phyloP scores from a whole-genome alignment of 83 land plant genomes.

The Diphasiastrum complanatum region DNA sequence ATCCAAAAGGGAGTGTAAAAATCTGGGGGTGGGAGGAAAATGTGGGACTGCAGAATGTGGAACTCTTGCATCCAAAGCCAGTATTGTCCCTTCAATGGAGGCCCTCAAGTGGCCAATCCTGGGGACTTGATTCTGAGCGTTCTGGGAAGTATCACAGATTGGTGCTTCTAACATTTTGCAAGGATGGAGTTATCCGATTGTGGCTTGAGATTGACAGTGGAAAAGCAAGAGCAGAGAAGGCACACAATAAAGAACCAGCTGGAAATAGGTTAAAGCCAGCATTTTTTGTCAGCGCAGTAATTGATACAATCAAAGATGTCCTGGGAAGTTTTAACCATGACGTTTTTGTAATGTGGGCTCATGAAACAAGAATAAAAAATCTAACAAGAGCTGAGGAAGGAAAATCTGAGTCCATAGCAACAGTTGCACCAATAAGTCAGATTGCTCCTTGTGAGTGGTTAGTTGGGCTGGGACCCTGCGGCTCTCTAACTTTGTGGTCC shows the following conservation, averaged over 20 bases:
- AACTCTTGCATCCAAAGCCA: conserved; percentile 65
- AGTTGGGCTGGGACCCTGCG: conserved; percentile 64
- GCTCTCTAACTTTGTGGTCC: conserved; percentile 63
- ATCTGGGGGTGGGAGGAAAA: conserved; percentile 53
- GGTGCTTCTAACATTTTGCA: conserved; percentile 70
- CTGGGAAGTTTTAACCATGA: conserved; percentile 57
- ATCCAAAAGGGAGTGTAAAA: conserved; percentile 34
- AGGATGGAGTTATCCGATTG: conserved; percentile 76
- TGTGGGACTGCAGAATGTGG: conserved; percentile 32
- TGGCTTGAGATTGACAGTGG: conserved; percentile 81
- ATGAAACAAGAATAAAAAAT: conserved; percentile 36
- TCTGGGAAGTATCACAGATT: conserved; percentile 16
- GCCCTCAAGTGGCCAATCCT: conserved; percentile 33
- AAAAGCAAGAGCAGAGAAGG: conserved; percentile 30
- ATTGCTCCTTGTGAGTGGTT: conserved; percentile 77
- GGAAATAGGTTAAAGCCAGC: conserved; percentile 34
- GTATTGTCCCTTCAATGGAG: conserved; percentile 82
- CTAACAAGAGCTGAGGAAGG: conserved; percentile 21
- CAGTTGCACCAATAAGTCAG: conserved; percentile 11
- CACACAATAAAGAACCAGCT: conserved; percentile 28
- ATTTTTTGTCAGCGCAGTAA: conserved; percentile 70
- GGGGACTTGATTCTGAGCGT: conserved; percentile 13
- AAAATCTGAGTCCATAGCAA: conserved; percentile 1
- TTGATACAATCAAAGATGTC: conserved; percentile 58
- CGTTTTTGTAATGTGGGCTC: conserved; percentile 59